Evolutionary conservation across 495 filamentous ascomycete genomes (phyloP).

Genomic region (Penicillium coffeae): DNA sequence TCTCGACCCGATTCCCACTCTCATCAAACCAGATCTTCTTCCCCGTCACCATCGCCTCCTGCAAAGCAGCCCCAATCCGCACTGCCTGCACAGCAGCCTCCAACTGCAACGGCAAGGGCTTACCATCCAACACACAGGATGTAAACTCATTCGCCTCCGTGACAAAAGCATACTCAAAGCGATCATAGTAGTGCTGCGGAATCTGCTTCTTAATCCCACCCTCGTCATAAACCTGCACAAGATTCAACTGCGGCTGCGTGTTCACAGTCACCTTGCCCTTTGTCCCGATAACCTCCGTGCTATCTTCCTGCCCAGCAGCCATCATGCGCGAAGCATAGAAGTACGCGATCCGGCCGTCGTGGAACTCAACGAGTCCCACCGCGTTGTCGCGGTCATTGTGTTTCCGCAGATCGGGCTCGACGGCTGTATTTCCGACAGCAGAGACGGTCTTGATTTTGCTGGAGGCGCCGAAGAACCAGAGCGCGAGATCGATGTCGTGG

Average conservation of each 20-base stretch:
- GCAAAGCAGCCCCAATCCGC: constrained; percentile 55
- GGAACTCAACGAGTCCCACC: constrained; percentile 59
- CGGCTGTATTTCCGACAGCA: constrained; percentile 50
- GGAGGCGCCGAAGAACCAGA: constrained; percentile 53
- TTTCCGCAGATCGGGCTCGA: constrained; percentile 52
- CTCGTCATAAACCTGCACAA: constrained; percentile 50
- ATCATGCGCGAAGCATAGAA: constrained; percentile 58
- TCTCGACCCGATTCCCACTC: constrained; percentile 40
- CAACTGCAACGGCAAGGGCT: constrained; percentile 50
- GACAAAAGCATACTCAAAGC: constrained; percentile 62
- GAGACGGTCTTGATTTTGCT: constrained; percentile 42
- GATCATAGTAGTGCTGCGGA: constrained; percentile 54
- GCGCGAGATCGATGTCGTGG: constrained; percentile 54
- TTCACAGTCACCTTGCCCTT: constrained; percentile 58
- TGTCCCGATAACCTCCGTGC: constrained; percentile 60
- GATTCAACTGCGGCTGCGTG: constrained; percentile 45
- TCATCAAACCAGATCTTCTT: constrained; percentile 56
- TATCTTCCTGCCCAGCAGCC: constrained; percentile 58
- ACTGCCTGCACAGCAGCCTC: constrained; percentile 55
- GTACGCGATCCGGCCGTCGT: constrained; percentile 55
- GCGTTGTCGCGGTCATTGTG: constrained; percentile 59
- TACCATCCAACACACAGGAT: constrained; percentile 48
- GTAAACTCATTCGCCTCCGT: constrained; percentile 61
- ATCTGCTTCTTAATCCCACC: constrained; percentile 53
- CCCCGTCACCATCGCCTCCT: constrained; percentile 53